Evolutionary conservation across 2,329 filamentous ascomycete species (phyloP).

Genomic region (Arthrobotrys iridis): DNA sequence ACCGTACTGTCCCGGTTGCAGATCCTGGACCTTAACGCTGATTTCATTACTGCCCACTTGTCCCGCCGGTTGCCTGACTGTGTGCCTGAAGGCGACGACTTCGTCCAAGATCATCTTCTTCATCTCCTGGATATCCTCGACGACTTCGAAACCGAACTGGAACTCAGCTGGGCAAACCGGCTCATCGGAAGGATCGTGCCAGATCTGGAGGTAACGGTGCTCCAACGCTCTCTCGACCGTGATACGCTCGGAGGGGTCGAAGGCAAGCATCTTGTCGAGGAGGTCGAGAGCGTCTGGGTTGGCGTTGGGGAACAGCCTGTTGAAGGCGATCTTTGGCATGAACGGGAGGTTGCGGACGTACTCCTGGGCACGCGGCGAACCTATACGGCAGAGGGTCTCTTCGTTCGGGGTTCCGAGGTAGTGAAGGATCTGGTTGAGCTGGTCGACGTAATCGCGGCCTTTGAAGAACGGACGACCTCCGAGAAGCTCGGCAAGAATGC

Average conservation of each 20-base stretch:
- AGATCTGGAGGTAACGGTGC: constrained; percentile 95
- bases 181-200: constrained; percentile 97
- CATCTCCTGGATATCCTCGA: constrained; percentile 95
- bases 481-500: constrained; percentile 93
- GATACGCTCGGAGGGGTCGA: constrained; percentile 92
- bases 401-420: constrained; percentile 97
- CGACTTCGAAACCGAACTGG: constrained; percentile 98
- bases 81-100: constrained; percentile 81
- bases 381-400: constrained; percentile 91
- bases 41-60: not conserved
- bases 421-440: constrained; percentile 98
- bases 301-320: constrained; percentile 86
- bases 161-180: constrained; percentile 92
- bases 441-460: constrained; percentile 97
- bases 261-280: constrained; percentile 95
- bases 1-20: constrained; percentile 67
- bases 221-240: constrained; percentile 94
- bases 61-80: constrained; percentile 66
- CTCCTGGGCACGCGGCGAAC: constrained; percentile 93
- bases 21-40: constrained; percentile 66
- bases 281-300: constrained; percentile 96
- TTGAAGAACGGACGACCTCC: constrained; percentile 99
- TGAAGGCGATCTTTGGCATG: constrained; percentile 94
- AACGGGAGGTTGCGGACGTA: constrained; percentile 96
- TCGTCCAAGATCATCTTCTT: constrained; percentile 97